Conservation (phyloP, 1,139 yeast species). For the Sugiyamaella pinicola region DNA sequence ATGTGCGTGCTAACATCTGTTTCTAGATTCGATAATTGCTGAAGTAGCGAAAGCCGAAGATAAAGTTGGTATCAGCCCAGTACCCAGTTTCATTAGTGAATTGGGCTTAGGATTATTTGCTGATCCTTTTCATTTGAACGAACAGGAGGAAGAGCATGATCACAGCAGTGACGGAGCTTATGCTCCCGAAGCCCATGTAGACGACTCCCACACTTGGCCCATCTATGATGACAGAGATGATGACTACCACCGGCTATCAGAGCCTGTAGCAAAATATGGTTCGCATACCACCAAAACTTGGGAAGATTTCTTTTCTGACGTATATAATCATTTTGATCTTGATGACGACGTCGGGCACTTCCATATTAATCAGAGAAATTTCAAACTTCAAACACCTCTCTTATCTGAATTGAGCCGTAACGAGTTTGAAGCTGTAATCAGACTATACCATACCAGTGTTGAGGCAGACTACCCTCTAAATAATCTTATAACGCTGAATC, state of each 20-base stretch:
- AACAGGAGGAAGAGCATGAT: neutral
- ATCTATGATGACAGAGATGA: neutral
- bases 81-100: neutral
- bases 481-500: conserved; percentile 9
- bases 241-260: neutral
- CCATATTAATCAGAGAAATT: conserved; percentile 4
- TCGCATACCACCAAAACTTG: conserved; percentile 5
- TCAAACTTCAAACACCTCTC: conserved; percentile 14
- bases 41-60: neutral
- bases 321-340: neutral
- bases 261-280: neutral
- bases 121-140: conserved; percentile 13
- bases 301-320: conserved; percentile 9
- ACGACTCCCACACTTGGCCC: neutral
- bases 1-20: neutral
- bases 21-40: neutral
- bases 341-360: neutral
- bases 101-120: neutral
- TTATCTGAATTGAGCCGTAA: conserved; percentile 13
- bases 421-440: conserved; percentile 14
- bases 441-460: neutral
- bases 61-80: neutral
- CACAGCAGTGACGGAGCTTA: no score
- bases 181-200: neutral
- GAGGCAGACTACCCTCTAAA: neutral